Base-by-base conservation (phyloP, 2,329 filamentous ascomycete genomes). In the Exserohilum turcica region DNA sequence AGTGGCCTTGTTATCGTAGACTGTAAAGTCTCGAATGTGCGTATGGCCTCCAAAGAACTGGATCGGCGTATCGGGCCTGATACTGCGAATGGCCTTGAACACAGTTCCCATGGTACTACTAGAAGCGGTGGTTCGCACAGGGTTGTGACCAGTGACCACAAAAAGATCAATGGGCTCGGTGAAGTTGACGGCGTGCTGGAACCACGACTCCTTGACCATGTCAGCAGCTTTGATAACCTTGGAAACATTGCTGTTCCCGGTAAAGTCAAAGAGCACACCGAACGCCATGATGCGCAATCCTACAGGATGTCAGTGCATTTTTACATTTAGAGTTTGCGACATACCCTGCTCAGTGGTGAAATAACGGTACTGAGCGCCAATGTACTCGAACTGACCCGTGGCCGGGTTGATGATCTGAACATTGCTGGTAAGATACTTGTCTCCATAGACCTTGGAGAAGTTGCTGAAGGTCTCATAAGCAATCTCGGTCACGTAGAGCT, bases 31-130 rank as follows among this genome's bases (percentile, higher is more conserved):
- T 13, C 86, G 82, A 54, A 86, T 81, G 65, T 88, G 86, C 32
- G 77, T 82, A 71, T 88, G 86, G 8, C 85, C 86, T 16, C 85
- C 86, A 59, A 89, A 86, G 47, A 84, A 80, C 67, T 88, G 85
- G 40, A 89, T 82, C 0, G 86, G 86, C 1, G 80, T 83, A 12
- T 80, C 74, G 1, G 84, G 82, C 46, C 81, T 81, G 15, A 79
- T 72, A 9, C 77, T 76, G 13, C 86, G 81, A 59, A 89, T 87
- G 27, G 83, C 81, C 37, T 82, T 76, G 60, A 83, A 82, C 12
- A 89, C 81, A 0, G 75, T 76, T 2, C 74, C 69, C 55, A 80
- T 77, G 5, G 76, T 78, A 44, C 73, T 76, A 31, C 72, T 76
- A 62, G 77, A 81, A 16, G 72, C 76, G 5, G 67, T 73, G 10